Base-by-base conservation (phyloP, 1,139 yeast species). In the Blastobotrys proliferans region DNA sequence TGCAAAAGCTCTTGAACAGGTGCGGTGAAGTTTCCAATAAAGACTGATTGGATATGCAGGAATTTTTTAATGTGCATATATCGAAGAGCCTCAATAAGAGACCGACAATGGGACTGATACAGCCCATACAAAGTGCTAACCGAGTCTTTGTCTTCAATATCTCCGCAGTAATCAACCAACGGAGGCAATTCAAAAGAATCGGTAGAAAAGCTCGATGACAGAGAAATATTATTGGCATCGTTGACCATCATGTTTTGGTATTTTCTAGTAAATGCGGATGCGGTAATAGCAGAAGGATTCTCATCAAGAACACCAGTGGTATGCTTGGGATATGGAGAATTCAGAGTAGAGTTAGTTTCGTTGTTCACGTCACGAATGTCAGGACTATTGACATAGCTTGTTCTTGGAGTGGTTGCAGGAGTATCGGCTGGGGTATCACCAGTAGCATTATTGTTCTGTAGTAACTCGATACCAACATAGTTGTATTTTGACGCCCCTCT, bases 401-500 rank as follows among this genome's bases (percentile, higher is more conserved):
- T n/a, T n/a, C n/a, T n/a, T 10, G 49, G 53, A 37, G 45, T 47
- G 24, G 54, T 39, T 8, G 50, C 46, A 1, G 63, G 61, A 6
- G 61, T 57, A 13, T 58, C 59, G n/a, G 52, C 51, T 4, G 63
- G 63, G 10, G 63, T 57, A 22, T 40, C 41, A 6, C 57, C 60
- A 18, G 60, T 52, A 3, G 62, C 45, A 31, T 52, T 50, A 26
- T 13, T 26, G 5, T 11, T 6, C 13, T 5, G 29, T 26, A 26
- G 29, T 26, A 88, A 63, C 53, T 74, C 76, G 41, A 88, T 71
- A 1, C 97, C 97, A 65, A 95, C 86, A 61, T 88, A 90, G 60
- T 88, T 95, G 61, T 90, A 88, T 57, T 86, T 85, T 17, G 92
- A 81, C 58, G 84, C 90, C 6, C 96, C 96, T 43, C 96, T 72